Evolutionary conservation across 352 stramenopile genomes (phyloP).

Genomic region (Pilasporangium apinafurcum): DNA sequence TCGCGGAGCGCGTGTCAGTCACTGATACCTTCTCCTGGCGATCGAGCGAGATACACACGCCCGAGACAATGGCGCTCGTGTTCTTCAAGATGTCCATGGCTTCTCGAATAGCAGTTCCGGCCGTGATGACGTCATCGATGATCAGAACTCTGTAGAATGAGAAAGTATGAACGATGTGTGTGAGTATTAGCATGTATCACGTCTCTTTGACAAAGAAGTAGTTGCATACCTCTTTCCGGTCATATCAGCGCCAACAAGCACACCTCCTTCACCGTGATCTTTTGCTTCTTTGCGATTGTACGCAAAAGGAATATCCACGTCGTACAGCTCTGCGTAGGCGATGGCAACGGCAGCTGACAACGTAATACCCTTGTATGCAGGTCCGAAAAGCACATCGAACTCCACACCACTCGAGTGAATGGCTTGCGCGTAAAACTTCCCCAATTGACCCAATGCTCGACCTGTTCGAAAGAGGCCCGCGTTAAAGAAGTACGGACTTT

Average conservation of each 20-base stretch:
- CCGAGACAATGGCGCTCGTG: slow-evolving; percentile 90
- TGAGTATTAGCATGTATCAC: background rate
- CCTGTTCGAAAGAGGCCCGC: slow-evolving; percentile 95
- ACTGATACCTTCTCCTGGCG: slow-evolving; percentile 95
- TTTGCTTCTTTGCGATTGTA: slow-evolving; percentile 99
- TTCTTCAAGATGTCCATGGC: slow-evolving; percentile 87
- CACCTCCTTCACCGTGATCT: slow-evolving; percentile 97
- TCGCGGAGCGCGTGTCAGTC: slow-evolving; percentile 90
- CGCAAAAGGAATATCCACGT: slow-evolving; percentile 91
- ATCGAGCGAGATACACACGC: slow-evolving; percentile 97
- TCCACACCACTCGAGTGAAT: slow-evolving; percentile 90
- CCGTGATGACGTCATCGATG: slow-evolving; percentile 99
- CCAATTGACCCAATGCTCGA: slow-evolving; percentile 87
- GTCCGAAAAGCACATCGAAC: slow-evolving; percentile 99
- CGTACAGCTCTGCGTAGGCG: slow-evolving; percentile 89
- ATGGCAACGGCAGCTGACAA: slow-evolving; percentile 93
- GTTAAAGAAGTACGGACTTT: slow-evolving; percentile 99
- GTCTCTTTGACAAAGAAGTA: background rate
- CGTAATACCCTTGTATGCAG: slow-evolving; percentile 99
- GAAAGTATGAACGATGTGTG: too few relatives aligned
- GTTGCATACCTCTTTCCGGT: slow-evolving; percentile 86
- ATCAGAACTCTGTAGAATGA: slow-evolving; percentile 90
- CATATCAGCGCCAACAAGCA: slow-evolving; percentile 94
- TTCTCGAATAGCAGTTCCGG: slow-evolving; percentile 97
- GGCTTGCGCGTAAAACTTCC: slow-evolving; percentile 92